Evolutionary conservation across 192 early-diverging fungal genomes (phyloP), one percentile per base, ranked within the genome.

Genomic region (Dissophora ornata): DNA sequence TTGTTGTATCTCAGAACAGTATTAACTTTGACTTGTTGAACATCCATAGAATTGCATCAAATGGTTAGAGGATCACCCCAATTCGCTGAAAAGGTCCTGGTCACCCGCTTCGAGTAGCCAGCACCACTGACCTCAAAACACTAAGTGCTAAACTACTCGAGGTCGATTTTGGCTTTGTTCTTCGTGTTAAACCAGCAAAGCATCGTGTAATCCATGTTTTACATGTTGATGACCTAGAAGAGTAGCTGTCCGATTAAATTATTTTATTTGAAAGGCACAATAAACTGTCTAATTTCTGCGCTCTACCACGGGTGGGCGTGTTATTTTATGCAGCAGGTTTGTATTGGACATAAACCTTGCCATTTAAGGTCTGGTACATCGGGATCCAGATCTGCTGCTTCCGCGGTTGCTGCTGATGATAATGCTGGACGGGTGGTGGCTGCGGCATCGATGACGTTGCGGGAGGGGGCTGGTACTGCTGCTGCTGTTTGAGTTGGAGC

Each of bases 331-430:
- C 57, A 3, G 29, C 44, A 0, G 42, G 36, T 9, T 33, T 21
- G 22, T 75, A 75, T 24, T 75, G 63, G 0, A 75, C 71, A n/a
- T 75, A 75, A 2, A 52, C 55, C 29, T 67, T 75, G 48, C 63
- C 63, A 13, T 22, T 19, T 0, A 62, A 24, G 2, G 57, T 60
- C 26, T 75, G 71, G 24, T 75, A 75, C 48, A 67, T 62, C 0
- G 71, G 71, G 12, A 75, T 61, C 71, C 71, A 75, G 24, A 75
- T 51, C 25, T 75, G 71, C 34, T 75, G 71, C 63, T 67, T 75
- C 19, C 32, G 61, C 2, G 62, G 56, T 7, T n/a, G 46, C 11
- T 63, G 61, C 13, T 26, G 61, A 2, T 41, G 52, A 45, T 6
- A 9, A 45, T 45, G 44, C 8, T 18, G 44, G 44, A n/a, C 12